A percentile compares a stretch with the other conserved stretches of the same genome.
Conservation (phyloP, 1,284 basidiomycete species). For the Fistulinella cinereoalba region DNA sequence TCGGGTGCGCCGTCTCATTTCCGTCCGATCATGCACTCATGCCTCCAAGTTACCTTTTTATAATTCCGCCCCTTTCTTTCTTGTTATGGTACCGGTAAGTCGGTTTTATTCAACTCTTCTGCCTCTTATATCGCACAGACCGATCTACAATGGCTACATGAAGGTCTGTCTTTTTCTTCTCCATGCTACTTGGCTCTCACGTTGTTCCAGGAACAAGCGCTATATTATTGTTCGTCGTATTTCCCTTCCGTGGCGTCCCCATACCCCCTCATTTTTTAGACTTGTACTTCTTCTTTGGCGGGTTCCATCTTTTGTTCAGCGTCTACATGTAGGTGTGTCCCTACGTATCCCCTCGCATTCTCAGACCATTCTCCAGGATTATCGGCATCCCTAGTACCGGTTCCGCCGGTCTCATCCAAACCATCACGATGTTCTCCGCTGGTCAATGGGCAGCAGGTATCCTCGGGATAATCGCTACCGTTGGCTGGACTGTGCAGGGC, state of each 20-base stretch:
- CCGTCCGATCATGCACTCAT: slow-evolving; percentile 26
- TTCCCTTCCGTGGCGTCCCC: slow-evolving; percentile 3
- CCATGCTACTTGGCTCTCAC: slow-evolving; percentile 13
- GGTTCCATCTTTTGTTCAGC: slow-evolving; percentile 89
- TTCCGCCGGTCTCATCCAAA: slow-evolving; percentile 93
- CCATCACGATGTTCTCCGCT: slow-evolving; percentile 71
- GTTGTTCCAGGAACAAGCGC: slow-evolving; percentile 66
- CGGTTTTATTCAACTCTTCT: background rate
- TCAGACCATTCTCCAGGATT: slow-evolving; percentile 55
- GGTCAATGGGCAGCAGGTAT: slow-evolving; percentile 71
- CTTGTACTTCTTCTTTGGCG: slow-evolving; percentile 92
- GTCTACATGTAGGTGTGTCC: slow-evolving; percentile 72
- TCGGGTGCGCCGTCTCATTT: slow-evolving; percentile 55
- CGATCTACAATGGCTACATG: slow-evolving; percentile 96
- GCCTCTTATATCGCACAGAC: slow-evolving; percentile 45
- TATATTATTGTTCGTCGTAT: slow-evolving; percentile 71
- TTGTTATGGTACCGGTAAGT: slow-evolving; percentile 85
- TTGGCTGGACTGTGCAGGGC: slow-evolving; percentile 88
- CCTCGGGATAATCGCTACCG: slow-evolving; percentile 75
- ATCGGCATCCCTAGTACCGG: slow-evolving; percentile 90
- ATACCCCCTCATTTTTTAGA: slow-evolving; percentile 49
- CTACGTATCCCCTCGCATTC: slow-evolving; percentile 9
- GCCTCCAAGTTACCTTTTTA: slow-evolving; percentile 68
- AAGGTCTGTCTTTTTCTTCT: slow-evolving; percentile 56
- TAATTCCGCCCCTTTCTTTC: slow-evolving; percentile 83